phyloP scores from a whole-genome alignment of 1,284 basidiomycete genomes.

The Cryptococcus sp. region DNA sequence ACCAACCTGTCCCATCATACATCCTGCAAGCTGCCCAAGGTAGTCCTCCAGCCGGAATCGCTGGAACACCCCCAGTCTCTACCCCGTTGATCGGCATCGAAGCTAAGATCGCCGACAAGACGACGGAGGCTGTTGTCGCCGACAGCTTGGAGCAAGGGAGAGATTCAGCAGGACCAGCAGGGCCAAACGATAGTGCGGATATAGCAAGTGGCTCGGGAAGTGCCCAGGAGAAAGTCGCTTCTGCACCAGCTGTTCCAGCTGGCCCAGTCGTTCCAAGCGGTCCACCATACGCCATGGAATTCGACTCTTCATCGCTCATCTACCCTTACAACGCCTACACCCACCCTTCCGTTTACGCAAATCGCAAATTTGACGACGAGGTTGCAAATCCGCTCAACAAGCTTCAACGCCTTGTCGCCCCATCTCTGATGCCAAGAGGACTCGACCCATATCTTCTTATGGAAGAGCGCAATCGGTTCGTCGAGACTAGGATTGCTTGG shows the following conservation, averaged over 20 bases:
- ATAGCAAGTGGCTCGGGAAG: slow-evolving; percentile 11
- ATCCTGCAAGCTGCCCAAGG: slow-evolving; percentile 72
- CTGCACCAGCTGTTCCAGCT: slow-evolving; percentile 21
- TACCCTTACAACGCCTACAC: slow-evolving; percentile 96
- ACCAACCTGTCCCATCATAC: slow-evolving; percentile 75
- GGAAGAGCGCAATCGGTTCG: slow-evolving; percentile 86
- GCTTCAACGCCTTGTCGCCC: slow-evolving; percentile 75
- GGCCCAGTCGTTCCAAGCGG: slow-evolving; percentile 11
- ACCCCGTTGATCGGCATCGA: slow-evolving; percentile 24
- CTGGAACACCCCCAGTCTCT: slow-evolving; percentile 47
- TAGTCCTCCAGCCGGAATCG: slow-evolving; percentile 57
- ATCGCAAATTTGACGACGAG: slow-evolving; percentile 62
- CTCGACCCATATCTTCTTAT: slow-evolving; percentile 89
- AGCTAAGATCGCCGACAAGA: slow-evolving; percentile 69
- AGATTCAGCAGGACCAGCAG: not conserved
- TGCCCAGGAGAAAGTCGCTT: slow-evolving; percentile 28
- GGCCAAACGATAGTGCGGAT: slow-evolving; percentile 5
- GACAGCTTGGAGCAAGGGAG: slow-evolving; percentile 40
- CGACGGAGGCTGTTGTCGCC: slow-evolving; percentile 67
- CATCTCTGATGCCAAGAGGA: slow-evolving; percentile 87
- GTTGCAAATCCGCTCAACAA: slow-evolving; percentile 48
- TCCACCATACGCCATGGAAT: slow-evolving; percentile 63
- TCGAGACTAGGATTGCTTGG: slow-evolving; percentile 86
- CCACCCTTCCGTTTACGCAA: slow-evolving; percentile 72
- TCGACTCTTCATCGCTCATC: slow-evolving; percentile 76